A percentile compares a stretch with the other conserved stretches of the same genome.
phyloP scores from a whole-genome alignment of 495 filamentous ascomycete genomes.

The Hyaloscypha hepaticicola region DNA sequence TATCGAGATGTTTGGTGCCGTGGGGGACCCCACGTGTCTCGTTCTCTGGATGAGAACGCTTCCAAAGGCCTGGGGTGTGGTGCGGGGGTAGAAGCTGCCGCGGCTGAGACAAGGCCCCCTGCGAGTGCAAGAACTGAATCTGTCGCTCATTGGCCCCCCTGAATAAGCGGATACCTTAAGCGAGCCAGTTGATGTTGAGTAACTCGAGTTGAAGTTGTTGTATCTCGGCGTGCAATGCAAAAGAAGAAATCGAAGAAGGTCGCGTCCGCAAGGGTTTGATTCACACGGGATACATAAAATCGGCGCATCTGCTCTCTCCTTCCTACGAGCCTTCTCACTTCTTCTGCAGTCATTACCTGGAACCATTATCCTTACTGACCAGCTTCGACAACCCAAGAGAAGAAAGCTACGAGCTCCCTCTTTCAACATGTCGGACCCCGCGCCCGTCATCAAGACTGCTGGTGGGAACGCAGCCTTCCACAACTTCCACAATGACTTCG shows the following conservation, averaged over 20 bases:
- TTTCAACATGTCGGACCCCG: not conserved
- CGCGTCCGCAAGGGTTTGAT: not conserved
- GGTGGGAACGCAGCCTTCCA: constrained; percentile 68
- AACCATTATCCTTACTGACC: not conserved
- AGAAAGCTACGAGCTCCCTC: not conserved
- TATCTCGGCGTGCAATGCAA: not conserved
- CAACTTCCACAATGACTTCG: constrained; percentile 63
- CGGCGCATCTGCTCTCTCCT: not conserved
- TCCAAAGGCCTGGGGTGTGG: not conserved
- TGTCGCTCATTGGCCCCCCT: not conserved
- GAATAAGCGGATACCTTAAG: not conserved
- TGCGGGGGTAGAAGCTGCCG: not conserved
- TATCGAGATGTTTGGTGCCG: not conserved
- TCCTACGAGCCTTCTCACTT: not conserved
- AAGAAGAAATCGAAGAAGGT: not conserved
- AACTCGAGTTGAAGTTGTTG: too few species aligned
- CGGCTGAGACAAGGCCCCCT: not conserved
- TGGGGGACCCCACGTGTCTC: not conserved
- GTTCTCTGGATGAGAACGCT: not conserved
- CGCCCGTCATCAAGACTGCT: constrained; percentile 34
- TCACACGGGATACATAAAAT: not conserved
- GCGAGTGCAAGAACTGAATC: not conserved
- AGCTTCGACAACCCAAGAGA: not conserved
- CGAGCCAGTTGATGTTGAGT: not conserved
- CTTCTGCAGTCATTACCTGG: not conserved